Conservation (phyloP, 2,329 filamentous ascomycete genomes). For the Ampelomyces quisqualis region DNA sequence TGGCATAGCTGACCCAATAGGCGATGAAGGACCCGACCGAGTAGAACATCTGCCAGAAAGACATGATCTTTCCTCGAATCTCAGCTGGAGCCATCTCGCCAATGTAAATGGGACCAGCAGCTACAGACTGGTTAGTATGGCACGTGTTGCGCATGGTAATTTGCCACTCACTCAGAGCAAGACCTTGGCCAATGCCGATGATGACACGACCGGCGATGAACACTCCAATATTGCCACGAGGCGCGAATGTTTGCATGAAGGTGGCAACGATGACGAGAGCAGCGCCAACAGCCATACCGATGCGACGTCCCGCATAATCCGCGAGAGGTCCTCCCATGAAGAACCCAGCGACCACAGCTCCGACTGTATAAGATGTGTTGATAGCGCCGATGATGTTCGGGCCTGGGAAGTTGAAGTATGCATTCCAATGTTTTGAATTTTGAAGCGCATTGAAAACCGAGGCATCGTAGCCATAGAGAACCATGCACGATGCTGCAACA, state of each 20-base stretch:
- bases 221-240: constrained; percentile 58
- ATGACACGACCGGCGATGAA: constrained; percentile 70
- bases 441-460: constrained; percentile 73
- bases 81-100: constrained; percentile 65
- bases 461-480: constrained; percentile 73
- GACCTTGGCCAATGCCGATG: constrained; percentile 69
- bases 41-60: constrained; percentile 69
- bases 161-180: constrained; percentile 58
- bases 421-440: constrained; percentile 65
- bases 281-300: constrained; percentile 66
- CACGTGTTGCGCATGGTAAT: background rate
- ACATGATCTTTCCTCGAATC: constrained; percentile 68
- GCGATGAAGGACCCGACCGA: constrained; percentile 65
- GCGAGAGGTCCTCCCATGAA: constrained; percentile 67
- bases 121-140: constrained; percentile 36
- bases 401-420: constrained; percentile 59
- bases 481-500: constrained; percentile 72
- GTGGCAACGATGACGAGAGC: constrained; percentile 66
- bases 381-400: constrained; percentile 56
- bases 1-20: constrained; percentile 64
- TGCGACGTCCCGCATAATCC: constrained; percentile 62
- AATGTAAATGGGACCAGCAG: constrained; percentile 69
- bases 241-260: constrained; percentile 67
- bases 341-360: constrained; percentile 68
- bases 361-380: constrained; percentile 70